Evolutionary conservation across 441 rosid genomes (phyloP), one percentile per base, ranked within the genome.

Genomic region (Euphorbia neoarborescens): DNA sequence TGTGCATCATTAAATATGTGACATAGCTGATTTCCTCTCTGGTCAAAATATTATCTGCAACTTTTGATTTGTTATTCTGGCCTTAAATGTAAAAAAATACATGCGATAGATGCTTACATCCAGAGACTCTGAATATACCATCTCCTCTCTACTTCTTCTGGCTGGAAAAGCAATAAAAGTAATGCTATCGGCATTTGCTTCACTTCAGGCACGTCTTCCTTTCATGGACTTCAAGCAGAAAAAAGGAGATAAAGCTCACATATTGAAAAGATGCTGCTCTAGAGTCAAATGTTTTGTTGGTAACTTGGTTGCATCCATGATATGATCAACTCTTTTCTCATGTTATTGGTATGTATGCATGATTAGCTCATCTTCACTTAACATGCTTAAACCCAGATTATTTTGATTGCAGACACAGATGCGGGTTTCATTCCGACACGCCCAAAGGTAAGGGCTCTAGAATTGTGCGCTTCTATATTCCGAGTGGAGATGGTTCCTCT

Each of bases 371-470:
- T 66, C 69, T 58, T 72, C 7, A 40, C 5, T 7, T 19, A 3
- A 13, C 64, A 27, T 60, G 65, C 35, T 56, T 71, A 6, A 72
- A 62, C 48, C 22, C 60, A 28, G 24, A n/a, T 37, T 50, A 12
- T 63, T 73, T 65, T 78, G 69, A 63, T 74, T 80, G 81, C 87
- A 89, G 96, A 91, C 27, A 82, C 87, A 68, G 97, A 91, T 83
- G 92, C 88, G 54, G 97, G 96, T 57, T 91, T 89, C 73, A 84
- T 51, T 75, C 94, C 96, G n/a, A 86, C 87, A 19, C 86, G 86
- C n/a, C 83, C 88, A 15, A 91, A 91, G 84, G 95, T 85, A 76
- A 74, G 76, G 77, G 65, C 25, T 3, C 27, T 34, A 30, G 28
- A 54, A 54, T 54, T 54, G 11, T 54, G 25, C 28, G 22, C 59